Percentiles rank a stretch among this genome's conserved stretches.
phyloP scores from a whole-genome alignment of 2,329 filamentous ascomycete genomes.

The Septoria petroselini region DNA sequence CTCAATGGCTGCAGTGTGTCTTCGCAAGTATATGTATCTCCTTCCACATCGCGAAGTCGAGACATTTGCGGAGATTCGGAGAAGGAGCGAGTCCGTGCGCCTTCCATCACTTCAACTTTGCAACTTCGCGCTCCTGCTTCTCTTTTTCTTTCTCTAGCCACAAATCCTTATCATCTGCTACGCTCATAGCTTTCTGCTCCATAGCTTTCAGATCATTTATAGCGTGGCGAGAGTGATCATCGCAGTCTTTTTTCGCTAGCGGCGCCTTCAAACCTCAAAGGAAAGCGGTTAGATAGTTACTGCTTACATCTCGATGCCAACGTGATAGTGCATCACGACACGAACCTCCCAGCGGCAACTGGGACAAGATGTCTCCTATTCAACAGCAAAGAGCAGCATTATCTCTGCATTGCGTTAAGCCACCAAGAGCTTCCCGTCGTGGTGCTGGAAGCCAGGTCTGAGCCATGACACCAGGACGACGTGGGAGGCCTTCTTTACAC shows the following conservation, averaged over 20 bases:
- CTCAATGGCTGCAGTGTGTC: background rate
- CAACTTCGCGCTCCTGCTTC: conserved; percentile 21
- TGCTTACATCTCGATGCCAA: conserved; percentile 62
- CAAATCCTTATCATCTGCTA: conserved; percentile 82
- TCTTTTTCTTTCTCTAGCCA: conserved; percentile 54
- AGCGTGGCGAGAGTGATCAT: conserved; percentile 73
- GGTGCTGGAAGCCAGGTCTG: too few relatives aligned
- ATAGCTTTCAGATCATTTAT: conserved; percentile 88
- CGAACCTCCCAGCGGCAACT: too few relatives aligned
- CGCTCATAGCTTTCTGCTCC: conserved; percentile 59
- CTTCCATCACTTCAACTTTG: conserved; percentile 2
- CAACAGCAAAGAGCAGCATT: too few relatives aligned
- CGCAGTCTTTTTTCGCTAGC: conserved; percentile 97
- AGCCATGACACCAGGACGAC: too few relatives aligned
- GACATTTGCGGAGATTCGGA: conserved; percentile 1
- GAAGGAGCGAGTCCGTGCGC: background rate
- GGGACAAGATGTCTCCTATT: too few relatives aligned
- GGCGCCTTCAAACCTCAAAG: conserved; percentile 72
- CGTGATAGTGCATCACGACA: too few relatives aligned
- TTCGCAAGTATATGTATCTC: background rate
- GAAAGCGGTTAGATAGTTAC: conserved; percentile 96
- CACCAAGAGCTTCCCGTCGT: too few relatives aligned
- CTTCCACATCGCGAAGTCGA: background rate
- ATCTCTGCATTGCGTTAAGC: too few relatives aligned
- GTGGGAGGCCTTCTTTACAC: too few relatives aligned